Evolutionary conservation across 768 basidiomycete genomes (phyloP).

Genomic region (Gymnopilus dilepis): DNA sequence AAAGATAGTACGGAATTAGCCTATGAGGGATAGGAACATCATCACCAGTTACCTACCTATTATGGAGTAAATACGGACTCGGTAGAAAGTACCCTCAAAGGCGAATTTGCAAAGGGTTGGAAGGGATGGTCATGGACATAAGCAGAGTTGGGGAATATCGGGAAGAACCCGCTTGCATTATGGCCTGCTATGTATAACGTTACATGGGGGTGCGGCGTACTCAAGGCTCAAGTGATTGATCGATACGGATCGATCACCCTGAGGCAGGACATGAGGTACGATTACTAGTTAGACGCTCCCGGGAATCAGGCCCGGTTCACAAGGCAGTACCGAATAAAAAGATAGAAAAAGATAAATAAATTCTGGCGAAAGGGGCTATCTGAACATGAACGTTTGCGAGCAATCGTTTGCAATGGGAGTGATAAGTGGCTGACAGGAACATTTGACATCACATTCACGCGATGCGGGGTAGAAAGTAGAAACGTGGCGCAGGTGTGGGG

Average conservation of each 20-base stretch:
- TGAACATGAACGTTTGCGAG: background rate
- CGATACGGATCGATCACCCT: slow-evolving; percentile 35
- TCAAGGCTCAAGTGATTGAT: slow-evolving; percentile 34
- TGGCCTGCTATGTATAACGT: slow-evolving; percentile 29
- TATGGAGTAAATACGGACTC: background rate
- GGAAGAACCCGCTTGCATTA: background rate
- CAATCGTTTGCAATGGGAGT: background rate
- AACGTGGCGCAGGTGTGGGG: slow-evolving; percentile 18
- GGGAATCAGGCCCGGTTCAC: slow-evolving; percentile 23
- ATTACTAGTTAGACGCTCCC: slow-evolving; percentile 26
- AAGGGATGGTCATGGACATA: slow-evolving; percentile 17
- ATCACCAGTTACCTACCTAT: background rate
- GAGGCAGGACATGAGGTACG: slow-evolving; percentile 29
- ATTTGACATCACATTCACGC: slow-evolving; percentile 14
- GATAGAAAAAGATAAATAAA: slow-evolving; percentile 5
- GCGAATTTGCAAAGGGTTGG: slow-evolving; percentile 11
- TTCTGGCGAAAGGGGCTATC: slow-evolving; percentile 9
- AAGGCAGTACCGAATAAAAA: slow-evolving; percentile 6
- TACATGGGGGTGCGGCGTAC: slow-evolving; percentile 30
- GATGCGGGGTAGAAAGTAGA: slow-evolving; percentile 21
- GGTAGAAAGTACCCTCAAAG: slow-evolving; percentile 1
- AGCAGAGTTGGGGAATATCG: slow-evolving; percentile 15
- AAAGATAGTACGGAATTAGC: background rate
- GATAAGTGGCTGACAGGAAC: slow-evolving; percentile 4
- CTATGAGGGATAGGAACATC: slow-evolving; percentile 5